phyloP scores from a whole-genome alignment of 352 stramenopile genomes.

The Globisporangium carolinianum region DNA sequence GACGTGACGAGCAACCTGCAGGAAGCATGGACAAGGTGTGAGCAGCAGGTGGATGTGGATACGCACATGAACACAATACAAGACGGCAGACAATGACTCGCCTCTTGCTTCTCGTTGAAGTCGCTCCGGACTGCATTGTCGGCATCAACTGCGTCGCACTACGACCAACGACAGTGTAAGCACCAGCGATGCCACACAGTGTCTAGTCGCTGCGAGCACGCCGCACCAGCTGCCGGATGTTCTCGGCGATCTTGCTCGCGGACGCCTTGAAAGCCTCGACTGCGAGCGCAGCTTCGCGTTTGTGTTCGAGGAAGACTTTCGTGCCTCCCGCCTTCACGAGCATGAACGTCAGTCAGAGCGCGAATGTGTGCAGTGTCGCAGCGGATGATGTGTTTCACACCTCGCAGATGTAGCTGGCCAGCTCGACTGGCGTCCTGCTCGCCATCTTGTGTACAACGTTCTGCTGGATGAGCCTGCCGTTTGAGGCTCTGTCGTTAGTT shows the following conservation, averaged over 20 bases:
- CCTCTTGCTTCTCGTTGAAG: not conserved
- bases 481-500: no score
- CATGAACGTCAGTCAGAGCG: not conserved
- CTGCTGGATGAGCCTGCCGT: constrained; percentile 28
- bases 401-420: constrained; percentile 32
- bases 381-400: constrained; percentile 6
- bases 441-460: constrained; percentile 24
- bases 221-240: constrained; percentile 9
- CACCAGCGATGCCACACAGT: not conserved
- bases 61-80: no score
- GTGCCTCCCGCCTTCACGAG: constrained; percentile 20
- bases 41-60: not conserved
- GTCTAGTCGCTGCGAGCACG: not conserved
- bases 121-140: not conserved
- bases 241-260: constrained; percentile 7
- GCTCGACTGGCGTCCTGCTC: constrained; percentile 19
- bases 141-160: not conserved
- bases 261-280: constrained; percentile 9
- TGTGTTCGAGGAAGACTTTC: constrained; percentile 32
- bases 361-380: not conserved
- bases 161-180: not conserved
- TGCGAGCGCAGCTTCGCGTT: constrained; percentile 18
- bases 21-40: not conserved
- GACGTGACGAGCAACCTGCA: not conserved
- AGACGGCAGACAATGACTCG: not conserved